Conservation (phyloP, 2,329 filamentous ascomycete species). For the Lasiodiplodia gonubiensis region DNA sequence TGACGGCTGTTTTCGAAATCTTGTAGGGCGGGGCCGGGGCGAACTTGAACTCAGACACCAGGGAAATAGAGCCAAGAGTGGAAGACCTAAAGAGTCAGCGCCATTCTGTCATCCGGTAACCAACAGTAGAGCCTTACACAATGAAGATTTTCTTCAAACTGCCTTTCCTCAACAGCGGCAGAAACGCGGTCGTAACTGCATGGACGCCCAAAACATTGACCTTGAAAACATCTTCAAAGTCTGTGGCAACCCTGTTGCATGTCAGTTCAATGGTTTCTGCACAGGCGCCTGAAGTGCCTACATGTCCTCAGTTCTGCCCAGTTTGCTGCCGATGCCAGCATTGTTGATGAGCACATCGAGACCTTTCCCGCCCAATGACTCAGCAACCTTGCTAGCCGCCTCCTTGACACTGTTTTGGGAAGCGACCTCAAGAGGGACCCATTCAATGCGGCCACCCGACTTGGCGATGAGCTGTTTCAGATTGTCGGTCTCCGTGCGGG, state of each 20-base stretch:
- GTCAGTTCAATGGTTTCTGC: background rate
- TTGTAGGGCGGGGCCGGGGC: slow-evolving; percentile 48
- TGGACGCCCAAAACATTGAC: slow-evolving; percentile 50
- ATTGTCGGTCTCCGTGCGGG: slow-evolving; percentile 43
- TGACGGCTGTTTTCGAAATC: slow-evolving; percentile 56
- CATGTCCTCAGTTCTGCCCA: background rate
- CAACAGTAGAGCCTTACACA: slow-evolving; percentile 41
- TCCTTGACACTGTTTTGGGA: slow-evolving; percentile 43
- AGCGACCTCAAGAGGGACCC: slow-evolving; percentile 53
- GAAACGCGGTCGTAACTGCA: slow-evolving; percentile 46
- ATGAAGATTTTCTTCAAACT: slow-evolving; percentile 52
- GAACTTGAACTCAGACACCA: slow-evolving; percentile 33
- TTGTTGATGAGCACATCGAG: slow-evolving; percentile 13
- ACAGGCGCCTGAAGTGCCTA: background rate
- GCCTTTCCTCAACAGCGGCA: slow-evolving; percentile 48
- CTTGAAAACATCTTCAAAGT: slow-evolving; percentile 40
- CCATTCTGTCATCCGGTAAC: background rate
- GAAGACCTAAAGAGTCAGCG: slow-evolving; percentile 42
- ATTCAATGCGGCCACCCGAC: slow-evolving; percentile 32
- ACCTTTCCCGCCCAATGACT: background rate
- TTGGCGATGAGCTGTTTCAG: slow-evolving; percentile 44
- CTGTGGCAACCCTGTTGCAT: slow-evolving; percentile 19
- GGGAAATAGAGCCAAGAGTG: slow-evolving; percentile 50
- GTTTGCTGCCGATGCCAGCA: slow-evolving; percentile 10
- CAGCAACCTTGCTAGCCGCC: slow-evolving; percentile 42